Percentiles rank a stretch among this genome's conserved stretches.
phyloP scores from a whole-genome alignment of 805 yeast genomes.

The Ogataea parapolymorpha region DNA sequence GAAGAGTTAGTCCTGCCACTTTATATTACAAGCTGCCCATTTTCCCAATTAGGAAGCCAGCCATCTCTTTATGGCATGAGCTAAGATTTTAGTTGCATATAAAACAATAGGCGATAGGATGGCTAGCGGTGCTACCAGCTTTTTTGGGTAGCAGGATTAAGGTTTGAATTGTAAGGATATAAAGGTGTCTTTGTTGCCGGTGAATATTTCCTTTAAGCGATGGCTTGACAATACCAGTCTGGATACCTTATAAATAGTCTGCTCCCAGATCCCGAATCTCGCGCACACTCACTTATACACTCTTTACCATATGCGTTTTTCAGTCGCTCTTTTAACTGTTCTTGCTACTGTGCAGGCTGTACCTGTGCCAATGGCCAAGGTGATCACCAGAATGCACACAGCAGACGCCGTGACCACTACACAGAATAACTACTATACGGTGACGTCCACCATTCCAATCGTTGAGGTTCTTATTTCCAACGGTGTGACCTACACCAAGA shows the following conservation, averaged over 20 bases:
- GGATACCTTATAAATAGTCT: constrained; percentile 1
- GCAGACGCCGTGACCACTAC: constrained; percentile 34
- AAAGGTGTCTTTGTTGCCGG: background rate
- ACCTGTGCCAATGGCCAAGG: constrained; percentile 17
- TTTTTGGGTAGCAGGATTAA: background rate
- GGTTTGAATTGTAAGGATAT: background rate
- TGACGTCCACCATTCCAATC: constrained; percentile 48
- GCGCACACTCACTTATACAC: constrained; percentile 1
- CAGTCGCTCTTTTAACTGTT: constrained; percentile 9
- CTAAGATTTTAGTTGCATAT: constrained; percentile 6
- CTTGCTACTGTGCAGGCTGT: constrained; percentile 19
- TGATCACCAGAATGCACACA: constrained; percentile 31
- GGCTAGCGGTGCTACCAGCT: constrained; percentile 5
- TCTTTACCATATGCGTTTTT: constrained; percentile 6
- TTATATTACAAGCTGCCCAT: background rate
- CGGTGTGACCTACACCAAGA: constrained; percentile 49
- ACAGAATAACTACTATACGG: constrained; percentile 36
- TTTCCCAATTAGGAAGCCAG: constrained; percentile 9
- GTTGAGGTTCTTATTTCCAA: constrained; percentile 50
- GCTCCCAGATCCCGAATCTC: background rate
- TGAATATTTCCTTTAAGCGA: background rate
- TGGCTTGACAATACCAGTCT: background rate
- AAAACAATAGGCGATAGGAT: constrained; percentile 3
- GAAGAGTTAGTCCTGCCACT: constrained; percentile 4
- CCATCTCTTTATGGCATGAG: constrained; percentile 5